Evolutionary conservation across 2,329 filamentous ascomycete species (phyloP).

Genomic region (Aspergillus pseudoviridinutans): DNA sequence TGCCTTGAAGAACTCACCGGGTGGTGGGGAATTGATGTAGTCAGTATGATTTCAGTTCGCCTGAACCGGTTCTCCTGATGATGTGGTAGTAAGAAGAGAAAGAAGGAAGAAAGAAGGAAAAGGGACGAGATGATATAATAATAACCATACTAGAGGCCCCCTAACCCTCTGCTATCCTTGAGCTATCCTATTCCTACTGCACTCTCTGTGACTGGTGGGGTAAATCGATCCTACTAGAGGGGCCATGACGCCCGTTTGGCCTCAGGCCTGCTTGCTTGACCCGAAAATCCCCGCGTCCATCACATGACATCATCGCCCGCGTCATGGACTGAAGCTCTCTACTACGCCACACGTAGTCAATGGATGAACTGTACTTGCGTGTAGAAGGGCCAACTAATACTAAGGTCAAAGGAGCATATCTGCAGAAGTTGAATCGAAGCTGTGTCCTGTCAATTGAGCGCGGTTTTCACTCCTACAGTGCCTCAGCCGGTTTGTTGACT

Average conservation of each 20-base stretch:
- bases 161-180: background rate
- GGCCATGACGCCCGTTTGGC: constrained; percentile 16
- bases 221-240: background rate
- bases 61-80: constrained; percentile 1
- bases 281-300: constrained; percentile 23
- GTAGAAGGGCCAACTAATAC: background rate
- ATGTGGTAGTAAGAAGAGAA: background rate
- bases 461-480: background rate
- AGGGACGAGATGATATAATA: background rate
- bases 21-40: constrained; percentile 32
- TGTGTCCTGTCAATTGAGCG: background rate
- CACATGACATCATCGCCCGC: constrained; percentile 22
- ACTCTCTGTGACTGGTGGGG: constrained; percentile 12
- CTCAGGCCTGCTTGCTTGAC: constrained; percentile 12
- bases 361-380: background rate
- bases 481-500: background rate
- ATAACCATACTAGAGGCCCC: background rate
- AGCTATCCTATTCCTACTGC: background rate
- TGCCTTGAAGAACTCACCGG: constrained; percentile 31
- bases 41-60: constrained; percentile 32
- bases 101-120: constrained; percentile 1
- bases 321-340: background rate
- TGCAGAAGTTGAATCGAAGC: background rate
- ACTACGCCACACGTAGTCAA: background rate
- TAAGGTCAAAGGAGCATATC: too few relatives aligned